Conservation (phyloP, 2,329 filamentous ascomycete genomes). For the Nemania abortiva region DNA sequence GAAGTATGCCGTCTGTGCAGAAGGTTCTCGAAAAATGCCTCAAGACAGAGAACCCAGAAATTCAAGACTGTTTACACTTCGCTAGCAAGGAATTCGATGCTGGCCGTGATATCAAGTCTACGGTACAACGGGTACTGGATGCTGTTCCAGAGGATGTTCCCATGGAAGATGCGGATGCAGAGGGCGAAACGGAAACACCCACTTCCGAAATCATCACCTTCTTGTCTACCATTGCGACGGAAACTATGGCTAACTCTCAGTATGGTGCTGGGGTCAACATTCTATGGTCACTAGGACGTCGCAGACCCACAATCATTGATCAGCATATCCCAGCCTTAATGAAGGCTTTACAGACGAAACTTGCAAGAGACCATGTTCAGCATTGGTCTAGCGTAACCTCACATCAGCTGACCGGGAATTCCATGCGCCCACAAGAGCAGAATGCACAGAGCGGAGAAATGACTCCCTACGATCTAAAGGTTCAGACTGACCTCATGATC, state of each 20-base stretch:
- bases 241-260: slow-evolving; percentile 83
- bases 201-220: slow-evolving; percentile 90
- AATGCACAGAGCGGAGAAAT: slow-evolving; percentile 68
- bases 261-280: slow-evolving; percentile 93
- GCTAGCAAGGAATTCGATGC: slow-evolving; percentile 77
- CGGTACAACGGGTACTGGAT: slow-evolving; percentile 85
- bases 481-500: slow-evolving; percentile 91
- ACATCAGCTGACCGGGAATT: slow-evolving; percentile 58
- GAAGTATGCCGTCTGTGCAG: slow-evolving; percentile 81
- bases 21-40: slow-evolving; percentile 91
- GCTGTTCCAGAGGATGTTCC: slow-evolving; percentile 84
- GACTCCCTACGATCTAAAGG: slow-evolving; percentile 82
- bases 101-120: slow-evolving; percentile 77
- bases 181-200: slow-evolving; percentile 83
- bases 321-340: slow-evolving; percentile 88
- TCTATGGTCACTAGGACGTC: slow-evolving; percentile 88
- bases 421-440: slow-evolving; percentile 65
- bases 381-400: slow-evolving; percentile 72
- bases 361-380: slow-evolving; percentile 92
- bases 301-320: slow-evolving; percentile 88
- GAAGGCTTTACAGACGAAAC: slow-evolving; percentile 91
- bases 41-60: slow-evolving; percentile 87
- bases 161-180: slow-evolving; percentile 82
- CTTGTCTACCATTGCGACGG: slow-evolving; percentile 86
- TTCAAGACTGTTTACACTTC: slow-evolving; percentile 91